These are phyloP conservation scores for Aspergillus quadrilineatus DNA, from an alignment of 2,329 filamentous ascomycete genomes.

Conservation along the genomic window DNA sequence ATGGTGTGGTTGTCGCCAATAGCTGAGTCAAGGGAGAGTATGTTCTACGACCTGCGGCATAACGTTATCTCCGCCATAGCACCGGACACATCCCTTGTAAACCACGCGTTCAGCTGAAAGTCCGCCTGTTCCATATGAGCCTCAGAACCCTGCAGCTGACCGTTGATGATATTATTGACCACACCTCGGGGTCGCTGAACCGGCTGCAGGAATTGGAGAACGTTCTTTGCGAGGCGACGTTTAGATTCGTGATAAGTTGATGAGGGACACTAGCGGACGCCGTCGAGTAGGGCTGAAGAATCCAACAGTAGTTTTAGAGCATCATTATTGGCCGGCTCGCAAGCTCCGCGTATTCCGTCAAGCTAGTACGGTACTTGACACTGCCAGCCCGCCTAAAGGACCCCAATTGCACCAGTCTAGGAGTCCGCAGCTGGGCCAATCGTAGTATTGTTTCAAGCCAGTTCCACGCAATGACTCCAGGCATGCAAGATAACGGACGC, in stretches of 20 bases:
- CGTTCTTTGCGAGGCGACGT: not conserved
- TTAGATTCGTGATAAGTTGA: not conserved
- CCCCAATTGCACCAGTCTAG: not conserved
- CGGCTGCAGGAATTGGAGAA: not conserved
- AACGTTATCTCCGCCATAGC: not conserved
- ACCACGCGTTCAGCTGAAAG: slow-evolving; percentile 9
- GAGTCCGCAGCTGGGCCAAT: not conserved
- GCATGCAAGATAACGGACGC: not conserved
- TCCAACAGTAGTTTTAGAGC: not conserved
- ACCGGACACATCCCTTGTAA: not conserved
- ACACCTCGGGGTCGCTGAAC: not conserved
- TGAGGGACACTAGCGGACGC: slow-evolving; percentile 7
- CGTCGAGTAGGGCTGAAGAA: slow-evolving; percentile 11
- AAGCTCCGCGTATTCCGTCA: not conserved
- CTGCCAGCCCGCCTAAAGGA: not conserved
- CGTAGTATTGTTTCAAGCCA: not conserved
- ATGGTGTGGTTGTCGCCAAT: not conserved
- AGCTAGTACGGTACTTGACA: too few species aligned
- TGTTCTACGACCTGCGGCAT: slow-evolving; percentile 1
- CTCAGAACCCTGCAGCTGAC: slow-evolving; percentile 14
- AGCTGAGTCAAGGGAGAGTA: not conserved
- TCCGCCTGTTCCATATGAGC: slow-evolving; percentile 6
- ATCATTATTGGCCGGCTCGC: slow-evolving; percentile 8
- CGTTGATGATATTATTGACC: not conserved
- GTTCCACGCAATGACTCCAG: not conserved